Percentiles rank a stretch among this genome's conserved stretches.
Conservation (phyloP, 2,329 filamentous ascomycete genomes). For the Fusarium fracticaudum region DNA sequence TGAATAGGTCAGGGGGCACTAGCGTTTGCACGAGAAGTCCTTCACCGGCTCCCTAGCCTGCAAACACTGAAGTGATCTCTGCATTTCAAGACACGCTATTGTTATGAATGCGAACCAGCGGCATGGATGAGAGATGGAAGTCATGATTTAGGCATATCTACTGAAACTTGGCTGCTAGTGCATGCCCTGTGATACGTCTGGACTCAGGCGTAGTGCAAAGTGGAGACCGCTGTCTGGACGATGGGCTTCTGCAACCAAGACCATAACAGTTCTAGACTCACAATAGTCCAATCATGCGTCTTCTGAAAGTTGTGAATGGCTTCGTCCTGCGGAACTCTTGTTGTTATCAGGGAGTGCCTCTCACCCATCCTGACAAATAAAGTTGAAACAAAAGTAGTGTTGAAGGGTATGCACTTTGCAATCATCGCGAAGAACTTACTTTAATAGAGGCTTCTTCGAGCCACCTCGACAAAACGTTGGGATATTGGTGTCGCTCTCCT, state of each 20-base stretch:
- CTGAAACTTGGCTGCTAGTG: slow-evolving; percentile 3
- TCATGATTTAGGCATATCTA: not conserved
- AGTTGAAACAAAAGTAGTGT: no score
- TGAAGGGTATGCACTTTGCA: no score
- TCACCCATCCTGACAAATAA: not conserved
- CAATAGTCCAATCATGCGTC: not conserved
- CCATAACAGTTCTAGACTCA: not conserved
- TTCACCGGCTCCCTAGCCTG: not conserved
- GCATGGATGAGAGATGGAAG: not conserved
- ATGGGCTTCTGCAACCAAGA: not conserved
- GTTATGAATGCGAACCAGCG: not conserved
- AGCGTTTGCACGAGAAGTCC: not conserved
- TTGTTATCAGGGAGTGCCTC: not conserved
- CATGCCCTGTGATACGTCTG: slow-evolving; percentile 1
- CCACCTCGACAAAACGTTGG: not conserved
- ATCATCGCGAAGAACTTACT: not conserved
- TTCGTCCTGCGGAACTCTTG: not conserved
- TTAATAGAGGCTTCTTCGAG: not conserved
- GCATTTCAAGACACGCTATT: not conserved
- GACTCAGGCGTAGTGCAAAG: not conserved
- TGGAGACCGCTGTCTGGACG: not conserved
- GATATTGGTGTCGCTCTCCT: no score
- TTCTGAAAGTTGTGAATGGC: not conserved
- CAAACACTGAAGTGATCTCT: not conserved
- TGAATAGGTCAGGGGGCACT: not conserved